Evolutionary conservation across 2,329 filamentous ascomycete genomes (phyloP).

Genomic region (Rutstroemia sp.): DNA sequence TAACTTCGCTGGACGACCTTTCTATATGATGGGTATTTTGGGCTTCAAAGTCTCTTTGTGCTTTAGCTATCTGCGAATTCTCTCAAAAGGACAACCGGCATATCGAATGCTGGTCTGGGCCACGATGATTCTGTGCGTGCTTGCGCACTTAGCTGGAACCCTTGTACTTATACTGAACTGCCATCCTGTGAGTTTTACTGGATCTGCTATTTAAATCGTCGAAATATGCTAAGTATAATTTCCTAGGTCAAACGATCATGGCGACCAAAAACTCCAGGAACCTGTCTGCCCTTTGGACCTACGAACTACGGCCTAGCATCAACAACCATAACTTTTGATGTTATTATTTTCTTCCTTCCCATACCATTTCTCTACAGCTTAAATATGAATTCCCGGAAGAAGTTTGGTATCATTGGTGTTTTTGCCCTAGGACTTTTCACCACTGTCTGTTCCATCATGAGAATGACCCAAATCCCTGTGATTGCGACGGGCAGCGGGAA

Average conservation of each 20-base stretch:
- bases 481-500: conserved; percentile 28
- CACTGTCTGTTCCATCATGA: conserved; percentile 5
- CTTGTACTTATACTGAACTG: not conserved
- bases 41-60: conserved; percentile 13
- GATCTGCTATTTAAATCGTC: not conserved
- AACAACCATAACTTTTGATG: conserved; percentile 1
- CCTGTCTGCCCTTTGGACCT: not conserved
- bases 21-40: conserved; percentile 11
- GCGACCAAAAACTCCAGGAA: not conserved
- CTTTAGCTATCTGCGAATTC: conserved; percentile 12
- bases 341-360: conserved; percentile 13
- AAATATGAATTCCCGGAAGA: conserved; percentile 12
- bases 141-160: not conserved
- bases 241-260: not conserved
- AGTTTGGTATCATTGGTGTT: conserved; percentile 12
- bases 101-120: conserved; percentile 2
- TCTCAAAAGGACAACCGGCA: conserved; percentile 4
- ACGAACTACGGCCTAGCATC: not conserved
- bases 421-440: conserved; percentile 14
- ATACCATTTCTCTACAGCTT: conserved; percentile 12
- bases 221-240: not conserved
- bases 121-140: not conserved
- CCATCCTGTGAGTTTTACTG: not conserved
- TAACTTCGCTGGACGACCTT: conserved; percentile 11
- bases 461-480: conserved; percentile 2